A percentile compares a stretch with the other conserved stretches of the same genome.
These are phyloP conservation scores for Kodamaea fungicola DNA, from an alignment of 1,139 yeast genomes.

Conservation along the genomic window DNA sequence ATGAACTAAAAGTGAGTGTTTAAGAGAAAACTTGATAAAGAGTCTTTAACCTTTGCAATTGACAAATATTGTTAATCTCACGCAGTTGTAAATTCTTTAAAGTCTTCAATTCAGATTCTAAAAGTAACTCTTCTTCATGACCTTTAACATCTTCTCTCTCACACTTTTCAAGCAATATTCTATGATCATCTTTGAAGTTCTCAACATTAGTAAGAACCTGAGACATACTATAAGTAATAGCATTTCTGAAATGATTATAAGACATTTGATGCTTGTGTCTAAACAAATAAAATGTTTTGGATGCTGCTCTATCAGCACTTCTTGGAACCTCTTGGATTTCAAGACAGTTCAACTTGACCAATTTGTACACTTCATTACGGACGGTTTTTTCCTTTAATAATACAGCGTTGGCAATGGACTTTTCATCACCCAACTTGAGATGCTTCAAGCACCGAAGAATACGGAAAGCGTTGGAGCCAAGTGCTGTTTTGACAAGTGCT, in stretches of 20 bases:
- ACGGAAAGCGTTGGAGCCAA: conserved; percentile 58
- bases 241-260: conserved; percentile 43
- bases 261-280: conserved; percentile 64
- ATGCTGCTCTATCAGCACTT: conserved; percentile 88
- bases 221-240: conserved; percentile 50
- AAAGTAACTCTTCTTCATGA: conserved; percentile 67
- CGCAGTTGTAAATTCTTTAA: conserved; percentile 57
- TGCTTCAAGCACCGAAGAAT: conserved; percentile 66
- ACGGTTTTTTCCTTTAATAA: conserved; percentile 75
- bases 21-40: conserved; percentile 44
- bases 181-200: conserved; percentile 56
- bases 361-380: conserved; percentile 56
- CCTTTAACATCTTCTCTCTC: conserved; percentile 90
- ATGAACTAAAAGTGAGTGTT: not conserved
- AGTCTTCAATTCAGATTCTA: conserved; percentile 73
- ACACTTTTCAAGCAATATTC: conserved; percentile 70
- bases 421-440: conserved; percentile 76
- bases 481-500: conserved; percentile 52
- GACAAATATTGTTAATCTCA: conserved; percentile 52
- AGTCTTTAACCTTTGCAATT: conserved; percentile 51
- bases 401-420: conserved; percentile 72
- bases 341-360: conserved; percentile 55
- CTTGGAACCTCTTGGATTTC: conserved; percentile 92
- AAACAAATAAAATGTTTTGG: conserved; percentile 81
- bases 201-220: conserved; percentile 56